Base-by-base conservation (phyloP, 495 filamentous ascomycete species). In the Aspergillus campestris region DNA sequence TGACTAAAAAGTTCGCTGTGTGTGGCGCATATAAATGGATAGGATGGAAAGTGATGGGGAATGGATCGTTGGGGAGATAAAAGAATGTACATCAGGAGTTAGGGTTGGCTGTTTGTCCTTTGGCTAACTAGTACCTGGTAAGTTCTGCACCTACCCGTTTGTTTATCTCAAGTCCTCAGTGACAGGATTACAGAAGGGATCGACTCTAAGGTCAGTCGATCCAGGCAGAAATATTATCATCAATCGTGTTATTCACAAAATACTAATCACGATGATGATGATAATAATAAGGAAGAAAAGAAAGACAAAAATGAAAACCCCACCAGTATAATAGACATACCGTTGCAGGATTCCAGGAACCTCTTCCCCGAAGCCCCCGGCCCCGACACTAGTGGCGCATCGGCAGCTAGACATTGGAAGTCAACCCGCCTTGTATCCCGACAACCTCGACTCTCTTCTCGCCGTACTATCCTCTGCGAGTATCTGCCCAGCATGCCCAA, bases 321-420 rank as follows among this genome's bases (percentile, higher is more conserved):
- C n/a, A 37, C 24, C 34, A 13, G 28, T 36, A 10, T 3, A 45
- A 24, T 24, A 24, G 18, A 24, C 18, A 24, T 52, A 51, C 49
- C 51, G 49, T 55, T 58, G 46, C 49, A 58, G 56, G 56, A 53
- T 53, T 50, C 36, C 50, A 53, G 55, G 47, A 53, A 54, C 50
- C 24, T 30, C 37, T 53, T 57, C 54, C 54, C 54, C 54, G 54
- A 53, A 28, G 38, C 31, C 43, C 47, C 49, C 15, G 49, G 33
- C 38, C 42, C 38, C 35, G 18, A 45, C 33, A 44, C 54, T 53
- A 51, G 45, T 45, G 44, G 49, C 18, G 14, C 44, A 35, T 51
- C 49, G 42, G 49, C 43, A 52, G 47, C 38, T 39, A 50, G 15
- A 40, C 29, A 36, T 34, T 38, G 37, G 31, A 49, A 24, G 27